A percentile compares a stretch with the other conserved stretches of the same genome.
These are phyloP conservation scores for Salix caprea DNA, from an alignment of 345 rosid species.

Conservation along the genomic window DNA sequence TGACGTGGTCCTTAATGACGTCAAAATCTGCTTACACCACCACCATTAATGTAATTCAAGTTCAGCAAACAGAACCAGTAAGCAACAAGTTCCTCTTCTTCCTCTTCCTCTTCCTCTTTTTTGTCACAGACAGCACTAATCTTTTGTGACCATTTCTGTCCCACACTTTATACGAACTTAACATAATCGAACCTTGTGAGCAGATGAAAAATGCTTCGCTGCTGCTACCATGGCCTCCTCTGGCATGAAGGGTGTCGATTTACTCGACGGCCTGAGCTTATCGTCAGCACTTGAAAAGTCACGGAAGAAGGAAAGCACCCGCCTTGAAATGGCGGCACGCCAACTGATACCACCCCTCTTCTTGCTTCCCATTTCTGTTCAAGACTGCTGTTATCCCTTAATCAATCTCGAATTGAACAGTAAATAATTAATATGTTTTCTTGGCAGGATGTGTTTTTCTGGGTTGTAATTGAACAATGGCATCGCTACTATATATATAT, in stretches of 20 bases:
- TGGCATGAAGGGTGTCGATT: background rate
- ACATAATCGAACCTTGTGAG: slow-evolving; percentile 20
- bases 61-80: no score
- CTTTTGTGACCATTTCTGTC: no score
- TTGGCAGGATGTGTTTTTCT: background rate
- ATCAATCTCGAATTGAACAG: no score
- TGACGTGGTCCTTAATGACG: no score
- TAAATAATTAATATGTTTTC: background rate
- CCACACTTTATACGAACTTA: background rate
- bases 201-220: slow-evolving; percentile 45
- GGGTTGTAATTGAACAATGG: background rate
- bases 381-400: background rate
- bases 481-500: background rate
- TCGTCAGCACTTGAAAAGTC: no score
- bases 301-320: background rate
- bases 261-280: background rate
- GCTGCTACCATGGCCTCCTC: slow-evolving; percentile 32
- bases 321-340: slow-evolving; percentile 1
- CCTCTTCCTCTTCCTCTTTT: no score
- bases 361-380: slow-evolving; percentile 12
- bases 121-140: no score
- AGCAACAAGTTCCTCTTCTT: no score
- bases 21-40: no score
- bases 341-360: background rate
- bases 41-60: no score